A percentile compares a stretch with the other conserved stretches of the same genome.
Evolutionary conservation across 2,329 filamentous ascomycete species (phyloP).

Genomic region (Pseudogymnoascus verrucosus): DNA sequence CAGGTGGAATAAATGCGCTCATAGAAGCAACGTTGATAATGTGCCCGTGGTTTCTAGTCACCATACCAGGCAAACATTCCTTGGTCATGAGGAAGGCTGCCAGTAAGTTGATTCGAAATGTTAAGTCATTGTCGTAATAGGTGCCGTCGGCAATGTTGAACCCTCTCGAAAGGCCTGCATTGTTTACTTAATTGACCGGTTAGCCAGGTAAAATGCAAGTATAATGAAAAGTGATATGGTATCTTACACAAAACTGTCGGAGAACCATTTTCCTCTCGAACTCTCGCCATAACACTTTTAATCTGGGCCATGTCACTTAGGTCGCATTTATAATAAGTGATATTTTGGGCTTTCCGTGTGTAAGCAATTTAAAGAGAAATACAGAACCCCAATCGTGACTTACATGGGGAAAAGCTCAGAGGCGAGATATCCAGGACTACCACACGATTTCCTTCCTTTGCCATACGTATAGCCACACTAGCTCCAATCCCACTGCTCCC

Average conservation of each 20-base stretch:
- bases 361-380: background rate
- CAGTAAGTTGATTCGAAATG: slow-evolving; percentile 19
- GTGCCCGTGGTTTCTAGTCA: slow-evolving; percentile 21
- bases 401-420: slow-evolving; percentile 17
- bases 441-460: slow-evolving; percentile 13
- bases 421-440: slow-evolving; percentile 18
- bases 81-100: slow-evolving; percentile 19
- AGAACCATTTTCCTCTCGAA: slow-evolving; percentile 16
- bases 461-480: slow-evolving; percentile 14
- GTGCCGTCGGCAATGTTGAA: slow-evolving; percentile 19
- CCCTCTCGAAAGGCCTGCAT: slow-evolving; percentile 17
- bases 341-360: background rate
- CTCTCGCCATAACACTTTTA: slow-evolving; percentile 12
- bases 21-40: slow-evolving; percentile 22
- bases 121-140: slow-evolving; percentile 19
- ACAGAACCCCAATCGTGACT: background rate
- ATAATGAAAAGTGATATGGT: background rate
- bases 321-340: slow-evolving; percentile 18
- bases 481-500: slow-evolving; percentile 1
- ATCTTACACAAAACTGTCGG: slow-evolving; percentile 12
- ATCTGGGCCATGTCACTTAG: slow-evolving; percentile 20
- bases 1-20: slow-evolving; percentile 22
- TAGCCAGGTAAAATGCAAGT: background rate
- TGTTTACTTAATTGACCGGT: background rate
- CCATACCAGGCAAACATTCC: slow-evolving; percentile 22